Base-by-base conservation (phyloP, 2,329 filamentous ascomycete species). In the Meredithiella fracta region DNA sequence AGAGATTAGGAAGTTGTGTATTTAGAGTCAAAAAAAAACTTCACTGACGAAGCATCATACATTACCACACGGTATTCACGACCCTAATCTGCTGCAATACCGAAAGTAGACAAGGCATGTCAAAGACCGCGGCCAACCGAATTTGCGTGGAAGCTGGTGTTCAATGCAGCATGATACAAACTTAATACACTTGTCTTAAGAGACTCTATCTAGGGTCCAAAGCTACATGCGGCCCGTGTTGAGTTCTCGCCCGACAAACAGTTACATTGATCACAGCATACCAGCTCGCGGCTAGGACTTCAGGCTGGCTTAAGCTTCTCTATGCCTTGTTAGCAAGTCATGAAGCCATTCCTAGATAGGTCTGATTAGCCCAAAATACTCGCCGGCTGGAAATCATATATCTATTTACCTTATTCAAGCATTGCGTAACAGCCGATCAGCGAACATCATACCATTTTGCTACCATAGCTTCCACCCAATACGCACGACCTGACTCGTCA, bases 161-260 rank as follows among this genome's bases (percentile, higher is more conserved):
- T 44, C n/a, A 44, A 44, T 44, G 40, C 40, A 44, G 17, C 40
- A 44, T 44, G 40, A 44, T 44, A 44, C 40, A 44, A 44, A 44
- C 40, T 44, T 44, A 44, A 44, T 44, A 44, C 40, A 2, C 11
- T 11, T n/a, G 37, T 7, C 11, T 38, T 38, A 38, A 38, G 37
- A 38, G 11, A n/a, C 37, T 7, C n/a, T 11, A 2, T 11, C n/a
- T 38, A n/a, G 37, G 37, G 37, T 38, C 37, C n/a, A 11, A 38
- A 38, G 37, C 37, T 38, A 38, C n/a, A 38, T 14, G 11, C 6
- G 5, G 20, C 14, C 15, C 20, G 15, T 44, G 11, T 44, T 44
- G 17, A 44, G 40, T n/a, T 17, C 11, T n/a, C 20, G 20, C 40
- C 20, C 8, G 40, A 22, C 20, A n/a, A 44, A 15, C 17, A 8